A percentile compares a stretch with the other conserved stretches of the same genome.
phyloP scores from a whole-genome alignment of 257 asterid genomes.

The Lycium ferocissimum region DNA sequence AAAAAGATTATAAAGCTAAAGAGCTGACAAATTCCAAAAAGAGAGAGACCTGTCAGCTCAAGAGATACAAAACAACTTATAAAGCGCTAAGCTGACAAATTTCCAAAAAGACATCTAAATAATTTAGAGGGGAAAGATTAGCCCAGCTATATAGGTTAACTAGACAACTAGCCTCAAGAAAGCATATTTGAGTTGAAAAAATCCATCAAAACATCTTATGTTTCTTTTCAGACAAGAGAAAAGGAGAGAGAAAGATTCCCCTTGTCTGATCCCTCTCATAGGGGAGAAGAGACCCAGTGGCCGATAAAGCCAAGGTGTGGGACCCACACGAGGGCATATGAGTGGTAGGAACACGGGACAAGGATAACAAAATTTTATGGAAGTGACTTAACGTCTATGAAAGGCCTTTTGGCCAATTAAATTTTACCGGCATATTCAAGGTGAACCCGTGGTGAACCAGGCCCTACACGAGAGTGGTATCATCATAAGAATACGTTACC shows the following conservation, averaged over 20 bases:
- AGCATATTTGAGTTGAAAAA: constrained; percentile 1
- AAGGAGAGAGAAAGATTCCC: neutral
- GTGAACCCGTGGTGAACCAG: neutral
- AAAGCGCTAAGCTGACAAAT: constrained; percentile 9
- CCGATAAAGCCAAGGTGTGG: neutral
- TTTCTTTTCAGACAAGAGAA: neutral
- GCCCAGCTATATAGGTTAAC: neutral
- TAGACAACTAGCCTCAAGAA: neutral
- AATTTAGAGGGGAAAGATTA: neutral
- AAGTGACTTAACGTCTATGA: neutral
- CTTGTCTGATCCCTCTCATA: neutral
- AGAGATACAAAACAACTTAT: neutral
- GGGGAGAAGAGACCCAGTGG: neutral
- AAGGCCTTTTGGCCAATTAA: neutral
- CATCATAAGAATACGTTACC: no score
- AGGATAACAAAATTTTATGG: neutral
- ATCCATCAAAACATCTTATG: neutral
- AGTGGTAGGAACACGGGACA: neutral
- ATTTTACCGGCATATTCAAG: neutral
- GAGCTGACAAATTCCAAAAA: neutral
- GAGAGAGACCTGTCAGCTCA: constrained; percentile 23
- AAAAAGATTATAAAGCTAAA: constrained; percentile 13
- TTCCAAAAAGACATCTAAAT: neutral
- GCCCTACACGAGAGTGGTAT: no score
- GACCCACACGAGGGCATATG: neutral